Conservation (phyloP, 345 rosid genomes). For the Salix arbutifolia region DNA sequence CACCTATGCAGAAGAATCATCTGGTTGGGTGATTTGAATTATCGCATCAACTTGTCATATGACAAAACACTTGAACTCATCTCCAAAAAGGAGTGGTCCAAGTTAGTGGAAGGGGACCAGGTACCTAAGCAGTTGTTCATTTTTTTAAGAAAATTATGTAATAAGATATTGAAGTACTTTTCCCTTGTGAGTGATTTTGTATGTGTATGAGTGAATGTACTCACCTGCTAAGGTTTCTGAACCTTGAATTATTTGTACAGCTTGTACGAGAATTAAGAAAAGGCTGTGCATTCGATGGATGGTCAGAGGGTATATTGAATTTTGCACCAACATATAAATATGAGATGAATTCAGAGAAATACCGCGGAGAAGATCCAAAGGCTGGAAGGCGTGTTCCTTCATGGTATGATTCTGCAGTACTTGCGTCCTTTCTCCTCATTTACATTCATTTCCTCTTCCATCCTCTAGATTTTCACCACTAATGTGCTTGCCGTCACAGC, state of each 20-base stretch:
- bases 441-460: neutral
- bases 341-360: conserved; percentile 64
- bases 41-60: conserved; percentile 71
- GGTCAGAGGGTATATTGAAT: conserved; percentile 68
- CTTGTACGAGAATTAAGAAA: conserved; percentile 62
- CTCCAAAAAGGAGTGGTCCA: conserved; percentile 60
- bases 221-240: neutral
- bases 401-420: conserved; percentile 44
- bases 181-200: neutral
- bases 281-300: conserved; percentile 78
- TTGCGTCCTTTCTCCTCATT: neutral
- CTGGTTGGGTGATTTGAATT: conserved; percentile 95
- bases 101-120: conserved; percentile 75
- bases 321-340: conserved; percentile 95
- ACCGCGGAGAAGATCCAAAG: conserved; percentile 68
- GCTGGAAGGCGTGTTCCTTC: conserved; percentile 81
- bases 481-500: neutral
- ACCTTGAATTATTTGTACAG: conserved; percentile 28
- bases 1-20: conserved; percentile 61
- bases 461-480: neutral
- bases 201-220: neutral
- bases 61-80: conserved; percentile 62
- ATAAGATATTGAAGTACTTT: neutral
- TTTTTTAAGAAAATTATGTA: neutral
- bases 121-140: conserved; percentile 25